Evolutionary conservation across 2,329 filamentous ascomycete species (phyloP), one percentile per base, ranked within the genome.

Genomic region (Aspergillus sp.): DNA sequence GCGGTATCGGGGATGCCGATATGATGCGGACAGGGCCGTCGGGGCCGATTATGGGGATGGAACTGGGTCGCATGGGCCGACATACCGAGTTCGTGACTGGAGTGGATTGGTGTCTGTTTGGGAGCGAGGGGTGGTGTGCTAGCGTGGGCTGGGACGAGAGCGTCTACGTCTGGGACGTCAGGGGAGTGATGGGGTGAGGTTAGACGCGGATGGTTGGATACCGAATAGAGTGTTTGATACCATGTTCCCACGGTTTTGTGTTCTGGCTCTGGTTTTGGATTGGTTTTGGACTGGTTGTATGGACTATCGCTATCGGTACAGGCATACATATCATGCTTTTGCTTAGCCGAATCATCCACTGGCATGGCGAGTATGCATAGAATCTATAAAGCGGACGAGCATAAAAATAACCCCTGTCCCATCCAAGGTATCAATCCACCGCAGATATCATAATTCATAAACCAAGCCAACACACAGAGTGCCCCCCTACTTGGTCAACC

Each of bases 21-120:
- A 22, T 51, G 5, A 60, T 61, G 59, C 57, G 53, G 54, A 29
- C 57, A 52, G 33, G 61, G 49, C 54, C 54, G 15, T 31, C 57
- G 41, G 47, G 67, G 6, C 50, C 58, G 24, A 42, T 52, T 11
- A 63, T 77, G 25, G 85, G 83, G 1, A 66, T 71, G 15, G 80
- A 94, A 59, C 64, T 94, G 47, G 88, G 86, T 3, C 64, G 86
- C 24, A 95, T 98, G 88, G 86, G 84, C 36, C 67, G 78, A 12
- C 91, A 98, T 58, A 95, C 89, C 1, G 91, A 98, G 64, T 98
- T 98, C 51, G 86, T 82, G 7, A 94, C 86, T 3, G 91, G 91
- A 5, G 83, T 96, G 1, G 91, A 98, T 58, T 98, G 93, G 91
- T 98, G 91, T 62, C 61, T 98, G 27, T 98, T 98, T 59, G 91